Conservation (phyloP, 2,329 filamentous ascomycete genomes). For the Penicillium sp. region DNA sequence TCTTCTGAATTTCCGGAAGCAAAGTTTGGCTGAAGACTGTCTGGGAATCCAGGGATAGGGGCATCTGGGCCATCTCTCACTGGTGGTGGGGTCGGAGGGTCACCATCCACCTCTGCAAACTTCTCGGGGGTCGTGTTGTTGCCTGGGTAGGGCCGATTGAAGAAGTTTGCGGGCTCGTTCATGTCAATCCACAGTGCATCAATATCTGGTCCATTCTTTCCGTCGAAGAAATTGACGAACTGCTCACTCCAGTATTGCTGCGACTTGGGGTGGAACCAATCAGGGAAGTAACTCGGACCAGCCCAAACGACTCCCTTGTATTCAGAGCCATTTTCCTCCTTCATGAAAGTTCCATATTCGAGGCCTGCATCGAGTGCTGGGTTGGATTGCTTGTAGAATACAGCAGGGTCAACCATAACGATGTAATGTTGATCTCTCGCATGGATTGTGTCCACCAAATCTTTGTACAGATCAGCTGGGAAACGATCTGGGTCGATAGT, state of each 20-base stretch:
- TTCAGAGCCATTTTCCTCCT: not conserved
- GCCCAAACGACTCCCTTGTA: constrained; percentile 74
- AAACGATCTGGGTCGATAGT: constrained; percentile 43
- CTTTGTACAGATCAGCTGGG: constrained; percentile 35
- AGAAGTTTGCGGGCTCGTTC: constrained; percentile 60
- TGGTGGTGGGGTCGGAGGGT: constrained; percentile 58
- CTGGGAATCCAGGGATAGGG: constrained; percentile 69
- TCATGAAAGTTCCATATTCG: constrained; percentile 14
- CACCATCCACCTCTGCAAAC: constrained; percentile 51
- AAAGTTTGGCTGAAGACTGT: constrained; percentile 64
- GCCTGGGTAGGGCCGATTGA: constrained; percentile 55
- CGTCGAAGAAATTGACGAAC: constrained; percentile 66
- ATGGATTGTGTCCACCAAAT: constrained; percentile 71
- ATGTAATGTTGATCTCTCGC: constrained; percentile 69
- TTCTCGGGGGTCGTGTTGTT: constrained; percentile 49
- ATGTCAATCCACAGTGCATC: constrained; percentile 78
- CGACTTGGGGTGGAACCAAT: constrained; percentile 72
- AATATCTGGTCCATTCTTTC: constrained; percentile 69
- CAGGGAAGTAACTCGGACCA: constrained; percentile 71
- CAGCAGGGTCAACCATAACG: constrained; percentile 71
- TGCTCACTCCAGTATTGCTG: constrained; percentile 71
- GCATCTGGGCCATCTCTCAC: constrained; percentile 54
- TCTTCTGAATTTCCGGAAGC: constrained; percentile 5
- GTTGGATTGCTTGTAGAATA: constrained; percentile 29
- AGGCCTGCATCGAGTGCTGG: constrained; percentile 13